Percentiles rank a stretch among this genome's conserved stretches.
Conservation (phyloP, 129 eudicot species). For the Ambrosia trifida region DNA sequence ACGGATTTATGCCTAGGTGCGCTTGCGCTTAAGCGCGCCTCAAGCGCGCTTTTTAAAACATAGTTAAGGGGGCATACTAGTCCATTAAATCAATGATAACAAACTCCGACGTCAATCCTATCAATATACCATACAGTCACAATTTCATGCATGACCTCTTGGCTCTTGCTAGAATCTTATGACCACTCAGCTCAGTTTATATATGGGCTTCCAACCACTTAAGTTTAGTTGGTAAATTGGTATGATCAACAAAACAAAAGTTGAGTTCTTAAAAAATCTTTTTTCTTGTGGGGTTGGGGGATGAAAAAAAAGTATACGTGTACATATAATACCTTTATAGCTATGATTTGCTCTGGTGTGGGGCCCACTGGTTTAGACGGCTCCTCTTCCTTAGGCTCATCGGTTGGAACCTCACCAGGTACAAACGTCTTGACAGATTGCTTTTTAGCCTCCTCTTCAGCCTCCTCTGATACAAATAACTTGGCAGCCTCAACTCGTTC, state of each 20-base stretch:
- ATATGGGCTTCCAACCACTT: background rate
- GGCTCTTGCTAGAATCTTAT: background rate
- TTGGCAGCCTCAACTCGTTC: slow-evolving; percentile 80
- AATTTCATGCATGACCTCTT: background rate
- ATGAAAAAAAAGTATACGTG: background rate
- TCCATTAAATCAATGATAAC: slow-evolving; percentile 4
- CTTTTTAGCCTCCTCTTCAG: slow-evolving; percentile 85
- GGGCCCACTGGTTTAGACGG: slow-evolving; percentile 77
- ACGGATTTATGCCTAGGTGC: no score
- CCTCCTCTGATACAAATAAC: slow-evolving; percentile 82
- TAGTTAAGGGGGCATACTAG: background rate
- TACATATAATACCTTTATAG: slow-evolving; percentile 70
- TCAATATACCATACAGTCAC: background rate
- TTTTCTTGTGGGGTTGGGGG: no score
- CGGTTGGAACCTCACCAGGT: slow-evolving; percentile 74
- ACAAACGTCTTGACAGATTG: slow-evolving; percentile 71
- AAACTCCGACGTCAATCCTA: slow-evolving; percentile 1
- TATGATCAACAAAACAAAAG: background rate
- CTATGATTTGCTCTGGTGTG: slow-evolving; percentile 92
- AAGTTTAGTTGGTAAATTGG: background rate
- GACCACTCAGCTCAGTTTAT: slow-evolving; percentile 1
- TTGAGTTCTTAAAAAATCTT: background rate
- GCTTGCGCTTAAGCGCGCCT: no score
- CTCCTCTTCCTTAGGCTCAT: slow-evolving; percentile 71
- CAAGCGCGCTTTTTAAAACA: no score